Evolutionary conservation across 1,284 basidiomycete species (phyloP), one percentile per base, ranked within the genome.

Genomic region (Gymnopus androsaceus): DNA sequence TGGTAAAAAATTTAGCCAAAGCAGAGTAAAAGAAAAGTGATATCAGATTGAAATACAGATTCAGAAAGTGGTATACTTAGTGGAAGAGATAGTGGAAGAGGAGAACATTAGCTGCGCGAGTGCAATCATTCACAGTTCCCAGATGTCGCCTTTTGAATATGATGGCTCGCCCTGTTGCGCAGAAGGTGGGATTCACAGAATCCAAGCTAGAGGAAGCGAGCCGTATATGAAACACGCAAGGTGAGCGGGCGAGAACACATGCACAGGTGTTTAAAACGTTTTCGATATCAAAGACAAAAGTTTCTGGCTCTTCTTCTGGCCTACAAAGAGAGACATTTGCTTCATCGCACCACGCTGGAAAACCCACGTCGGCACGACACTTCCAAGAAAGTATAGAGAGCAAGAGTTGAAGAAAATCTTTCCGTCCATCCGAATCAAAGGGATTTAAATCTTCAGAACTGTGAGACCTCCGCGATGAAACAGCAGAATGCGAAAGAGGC

Each of bases 381-480:
- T 33, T 19, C 45, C 45, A 47, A 19, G 45, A 33, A 14, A 47
- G 31, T 11, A 47, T 47, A 19, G 45, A 31, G 19, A 34, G n/a
- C 4, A 47, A n/a, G 5, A 34, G 14, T 11, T 11, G 31, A 19
- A 47, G 8, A 19, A 47, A 34, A 14, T 21, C 17, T 19, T 47
- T n/a, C 23, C 23, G 31, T 17, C 45, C 45, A 6, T 17, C 15
- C 7, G 4, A 4, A 14, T 11, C 2, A 17, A n/a, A 15, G 30
- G 34, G 45, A n/a, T 47, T 11, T n/a, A 34, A 25, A 17, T 28
- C 17, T 25, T 17, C 7, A 12, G 45, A 47, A 31, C 14, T 17
- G 51, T 51, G 14, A 57, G 42, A n/a, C 59, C 59, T 8, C 53
- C 49, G n/a, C 53, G n/a, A n/a, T 56, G 49, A 30, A 31, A 61